These are phyloP conservation scores for Epichloe bromicola DNA, from an alignment of 2,329 filamentous ascomycete species.

Conservation along the genomic window DNA sequence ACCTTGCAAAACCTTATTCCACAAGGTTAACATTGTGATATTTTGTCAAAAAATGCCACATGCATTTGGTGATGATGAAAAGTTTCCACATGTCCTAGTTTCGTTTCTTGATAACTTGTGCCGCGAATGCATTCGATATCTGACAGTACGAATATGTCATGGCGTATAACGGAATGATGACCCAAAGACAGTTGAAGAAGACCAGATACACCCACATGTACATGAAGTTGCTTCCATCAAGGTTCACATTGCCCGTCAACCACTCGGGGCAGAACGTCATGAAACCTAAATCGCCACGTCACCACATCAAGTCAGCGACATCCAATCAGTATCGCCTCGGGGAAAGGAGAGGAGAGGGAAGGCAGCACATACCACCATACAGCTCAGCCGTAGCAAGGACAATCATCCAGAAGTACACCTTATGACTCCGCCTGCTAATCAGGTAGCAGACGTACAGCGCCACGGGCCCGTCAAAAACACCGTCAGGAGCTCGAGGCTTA, in stretches of 20 bases:
- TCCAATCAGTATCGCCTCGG: neutral
- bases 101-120: constrained; percentile 18
- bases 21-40: accelerated
- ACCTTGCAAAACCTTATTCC: accelerated
- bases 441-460: constrained; percentile 47
- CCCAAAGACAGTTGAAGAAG: constrained; percentile 59
- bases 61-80: neutral
- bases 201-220: constrained; percentile 54
- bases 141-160: constrained; percentile 42
- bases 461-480: constrained; percentile 49
- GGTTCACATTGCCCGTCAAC: constrained; percentile 47
- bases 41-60: too few species aligned
- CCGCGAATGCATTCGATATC: constrained; percentile 39
- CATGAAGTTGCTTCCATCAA: constrained; percentile 55
- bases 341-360: too few species aligned
- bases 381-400: constrained; percentile 53
- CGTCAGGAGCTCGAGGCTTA: constrained; percentile 53
- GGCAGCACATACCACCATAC: constrained; percentile 39
- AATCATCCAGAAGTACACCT: constrained; percentile 48
- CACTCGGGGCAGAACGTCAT: constrained; percentile 63
- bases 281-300: constrained; percentile 32
- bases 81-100: neutral
- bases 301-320: neutral
- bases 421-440: constrained; percentile 41
- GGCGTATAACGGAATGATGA: constrained; percentile 47